Conservation (phyloP, 768 basidiomycete species). For the Pleurotus citrinopileatus region DNA sequence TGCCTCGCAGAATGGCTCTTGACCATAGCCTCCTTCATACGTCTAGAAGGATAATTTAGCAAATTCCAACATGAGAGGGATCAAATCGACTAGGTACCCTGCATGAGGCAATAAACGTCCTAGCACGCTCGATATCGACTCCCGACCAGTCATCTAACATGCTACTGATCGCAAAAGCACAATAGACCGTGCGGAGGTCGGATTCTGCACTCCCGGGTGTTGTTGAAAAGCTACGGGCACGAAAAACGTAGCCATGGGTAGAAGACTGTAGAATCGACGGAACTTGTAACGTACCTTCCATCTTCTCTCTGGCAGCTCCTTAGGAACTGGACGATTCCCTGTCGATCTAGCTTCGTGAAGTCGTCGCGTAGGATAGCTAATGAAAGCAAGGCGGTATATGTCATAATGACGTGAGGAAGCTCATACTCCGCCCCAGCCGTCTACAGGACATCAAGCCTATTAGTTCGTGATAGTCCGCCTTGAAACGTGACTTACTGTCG, state of each 20-base stretch:
- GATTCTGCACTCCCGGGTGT: slow-evolving; percentile 67
- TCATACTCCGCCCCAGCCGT: slow-evolving; percentile 49
- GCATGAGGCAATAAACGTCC: slow-evolving; percentile 67
- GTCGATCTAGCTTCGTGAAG: slow-evolving; percentile 65
- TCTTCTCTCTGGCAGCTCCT: slow-evolving; percentile 71
- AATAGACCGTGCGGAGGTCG: slow-evolving; percentile 83
- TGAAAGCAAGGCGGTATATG: slow-evolving; percentile 84
- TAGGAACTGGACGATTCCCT: slow-evolving; percentile 66
- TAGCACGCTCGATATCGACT: slow-evolving; percentile 57
- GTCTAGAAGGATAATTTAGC: slow-evolving; percentile 44
- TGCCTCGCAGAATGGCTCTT: slow-evolving; percentile 77
- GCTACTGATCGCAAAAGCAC: slow-evolving; percentile 78
- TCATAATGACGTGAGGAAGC: slow-evolving; percentile 86
- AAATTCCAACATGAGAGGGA: background rate
- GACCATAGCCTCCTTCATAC: slow-evolving; percentile 92
- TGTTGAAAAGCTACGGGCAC: slow-evolving; percentile 57
- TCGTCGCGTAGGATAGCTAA: slow-evolving; percentile 89
- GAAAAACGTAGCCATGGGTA: background rate
- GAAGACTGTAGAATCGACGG: background rate
- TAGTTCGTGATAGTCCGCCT: slow-evolving; percentile 5
- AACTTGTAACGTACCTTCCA: slow-evolving; percentile 63
- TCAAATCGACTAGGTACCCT: slow-evolving; percentile 42
- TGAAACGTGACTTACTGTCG: slow-evolving; percentile 14
- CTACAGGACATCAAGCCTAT: slow-evolving; percentile 17
- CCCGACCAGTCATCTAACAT: slow-evolving; percentile 82